Conservation (phyloP, 1,284 basidiomycete genomes). For the Gymnopus androsaceus region DNA sequence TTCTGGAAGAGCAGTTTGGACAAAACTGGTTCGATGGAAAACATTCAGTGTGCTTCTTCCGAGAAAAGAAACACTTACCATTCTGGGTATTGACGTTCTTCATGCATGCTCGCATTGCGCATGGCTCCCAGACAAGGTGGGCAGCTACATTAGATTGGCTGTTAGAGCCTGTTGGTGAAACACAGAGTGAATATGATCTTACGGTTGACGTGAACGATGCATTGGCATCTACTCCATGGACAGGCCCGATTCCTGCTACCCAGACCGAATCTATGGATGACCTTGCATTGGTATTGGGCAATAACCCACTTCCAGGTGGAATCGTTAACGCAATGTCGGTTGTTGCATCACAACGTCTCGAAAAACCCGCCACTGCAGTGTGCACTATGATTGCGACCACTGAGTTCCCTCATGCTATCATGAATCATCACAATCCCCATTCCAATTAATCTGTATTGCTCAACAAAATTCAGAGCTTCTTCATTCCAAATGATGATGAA, state of each 20-base stretch:
- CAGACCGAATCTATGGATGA: neutral
- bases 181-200: neutral
- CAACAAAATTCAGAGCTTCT: neutral
- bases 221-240: neutral
- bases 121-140: neutral
- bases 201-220: neutral
- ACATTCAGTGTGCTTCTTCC: neutral
- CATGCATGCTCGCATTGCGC: neutral
- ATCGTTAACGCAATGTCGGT: neutral
- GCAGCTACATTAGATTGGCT: neutral
- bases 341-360: neutral
- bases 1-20: too few species aligned
- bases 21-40: too few species aligned
- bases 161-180: too few species aligned
- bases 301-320: neutral
- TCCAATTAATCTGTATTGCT: neutral
- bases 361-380: too few species aligned
- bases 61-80: neutral
- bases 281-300: neutral
- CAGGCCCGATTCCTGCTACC: neutral
- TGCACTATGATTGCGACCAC: neutral
- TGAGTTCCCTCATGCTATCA: conserved; percentile 1
- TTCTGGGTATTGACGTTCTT: neutral
- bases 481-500: too few species aligned
- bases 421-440: neutral